phyloP scores from a whole-genome alignment of 2,329 filamentous ascomycete genomes.

The Exserohilum turcica region DNA sequence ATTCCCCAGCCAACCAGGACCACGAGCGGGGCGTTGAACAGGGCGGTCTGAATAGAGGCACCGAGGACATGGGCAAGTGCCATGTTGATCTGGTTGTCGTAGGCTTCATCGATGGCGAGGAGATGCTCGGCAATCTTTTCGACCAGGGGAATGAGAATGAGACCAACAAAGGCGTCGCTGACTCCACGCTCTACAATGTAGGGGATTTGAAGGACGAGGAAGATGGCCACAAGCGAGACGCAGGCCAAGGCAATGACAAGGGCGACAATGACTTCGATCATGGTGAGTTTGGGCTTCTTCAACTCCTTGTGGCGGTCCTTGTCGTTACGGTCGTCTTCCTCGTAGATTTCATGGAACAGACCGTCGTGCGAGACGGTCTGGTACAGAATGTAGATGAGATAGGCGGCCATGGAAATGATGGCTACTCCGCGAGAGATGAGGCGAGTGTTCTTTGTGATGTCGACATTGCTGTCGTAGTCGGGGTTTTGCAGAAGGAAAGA shows the following conservation, averaged over 20 bases:
- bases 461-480: constrained; percentile 42
- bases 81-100: constrained; percentile 82
- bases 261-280: constrained; percentile 73
- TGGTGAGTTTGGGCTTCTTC: constrained; percentile 70
- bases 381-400: constrained; percentile 66
- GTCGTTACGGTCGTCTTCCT: constrained; percentile 71
- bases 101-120: constrained; percentile 83
- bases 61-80: constrained; percentile 85
- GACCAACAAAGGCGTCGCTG: constrained; percentile 62
- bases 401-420: constrained; percentile 72
- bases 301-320: constrained; percentile 66
- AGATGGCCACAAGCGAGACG: constrained; percentile 75
- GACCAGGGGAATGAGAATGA: constrained; percentile 80
- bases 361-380: constrained; percentile 78
- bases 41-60: constrained; percentile 84
- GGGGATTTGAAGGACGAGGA: constrained; percentile 74
- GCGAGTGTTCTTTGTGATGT: constrained; percentile 62
- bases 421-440: constrained; percentile 73
- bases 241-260: constrained; percentile 68
- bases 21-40: constrained; percentile 83
- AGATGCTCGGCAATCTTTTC: constrained; percentile 85
- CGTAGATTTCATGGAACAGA: constrained; percentile 75
- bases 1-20: constrained; percentile 85
- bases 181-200: constrained; percentile 61
- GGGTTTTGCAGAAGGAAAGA: constrained; percentile 43